These are phyloP conservation scores for Phytopythium helicoides DNA, from an alignment of 352 stramenopile species.

Conservation along the genomic window DNA sequence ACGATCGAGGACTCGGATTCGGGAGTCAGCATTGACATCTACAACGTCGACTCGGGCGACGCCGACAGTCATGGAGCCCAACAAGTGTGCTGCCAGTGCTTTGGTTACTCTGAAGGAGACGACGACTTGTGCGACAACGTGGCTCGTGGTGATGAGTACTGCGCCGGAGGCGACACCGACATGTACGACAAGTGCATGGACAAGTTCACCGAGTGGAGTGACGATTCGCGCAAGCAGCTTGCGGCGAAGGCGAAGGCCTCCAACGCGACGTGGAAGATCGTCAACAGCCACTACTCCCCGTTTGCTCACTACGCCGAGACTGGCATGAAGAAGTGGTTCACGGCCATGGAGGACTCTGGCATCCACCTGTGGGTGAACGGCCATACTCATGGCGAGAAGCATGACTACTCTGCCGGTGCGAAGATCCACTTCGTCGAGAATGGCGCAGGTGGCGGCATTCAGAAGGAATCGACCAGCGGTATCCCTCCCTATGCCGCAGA, in stretches of 20 bases:
- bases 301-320: constrained; percentile 66
- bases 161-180: constrained; percentile 47
- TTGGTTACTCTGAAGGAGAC: constrained; percentile 58
- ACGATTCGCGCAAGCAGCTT: constrained; percentile 66
- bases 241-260: constrained; percentile 45
- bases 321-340: constrained; percentile 62
- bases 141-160: constrained; percentile 44
- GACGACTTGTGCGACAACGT: constrained; percentile 54
- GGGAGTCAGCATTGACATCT: constrained; percentile 67
- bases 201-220: constrained; percentile 61
- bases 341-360: constrained; percentile 41
- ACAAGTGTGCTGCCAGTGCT: constrained; percentile 85
- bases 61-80: constrained; percentile 58
- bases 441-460: constrained; percentile 72
- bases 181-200: constrained; percentile 62
- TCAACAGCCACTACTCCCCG: constrained; percentile 83
- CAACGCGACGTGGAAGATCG: constrained; percentile 80
- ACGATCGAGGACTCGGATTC: constrained; percentile 40
- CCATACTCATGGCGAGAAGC: constrained; percentile 77
- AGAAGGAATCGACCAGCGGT: constrained; percentile 73
- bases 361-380: constrained; percentile 72
- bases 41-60: constrained; percentile 69
- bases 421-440: constrained; percentile 78
- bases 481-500: constrained; percentile 46
- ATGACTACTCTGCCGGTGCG: constrained; percentile 51